These are phyloP conservation scores for Acacia pycnantha DNA, from an alignment of 331 rosid species.

Conservation along the genomic window DNA sequence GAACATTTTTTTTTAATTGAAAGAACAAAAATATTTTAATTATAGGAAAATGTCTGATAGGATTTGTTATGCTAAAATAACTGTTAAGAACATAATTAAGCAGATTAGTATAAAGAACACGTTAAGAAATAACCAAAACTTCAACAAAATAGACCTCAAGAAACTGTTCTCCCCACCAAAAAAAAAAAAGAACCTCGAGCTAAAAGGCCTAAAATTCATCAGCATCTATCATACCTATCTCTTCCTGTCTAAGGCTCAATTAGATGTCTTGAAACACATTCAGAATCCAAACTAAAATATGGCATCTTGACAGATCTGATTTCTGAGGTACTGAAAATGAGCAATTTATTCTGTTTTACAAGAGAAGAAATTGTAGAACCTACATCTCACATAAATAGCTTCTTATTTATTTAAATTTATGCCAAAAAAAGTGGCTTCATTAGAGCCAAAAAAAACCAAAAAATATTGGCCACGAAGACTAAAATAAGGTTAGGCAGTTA, in stretches of 20 bases:
- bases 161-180: not conserved
- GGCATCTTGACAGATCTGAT: not conserved
- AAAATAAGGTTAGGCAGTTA: not conserved
- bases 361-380: not conserved
- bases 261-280: not conserved
- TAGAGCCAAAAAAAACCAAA: not conserved
- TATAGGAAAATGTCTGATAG: not conserved
- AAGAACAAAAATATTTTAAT: conserved; percentile 5
- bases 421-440: not conserved
- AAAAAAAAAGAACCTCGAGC: not conserved
- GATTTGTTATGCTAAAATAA: not conserved
- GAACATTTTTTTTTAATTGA: not conserved
- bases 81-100: not conserved
- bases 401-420: not conserved
- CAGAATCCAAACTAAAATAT: not conserved
- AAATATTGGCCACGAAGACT: not conserved
- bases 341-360: not conserved
- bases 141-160: not conserved
- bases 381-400: not conserved
- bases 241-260: not conserved
- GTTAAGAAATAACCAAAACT: not conserved
- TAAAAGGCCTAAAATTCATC: not conserved
- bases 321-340: conserved; percentile 13
- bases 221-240: not conserved
- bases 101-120: not conserved